Evolutionary conservation across 2,329 filamentous ascomycete genomes (phyloP), one percentile per base, ranked within the genome.

Genomic region (Hymenoscyphus scutula): DNA sequence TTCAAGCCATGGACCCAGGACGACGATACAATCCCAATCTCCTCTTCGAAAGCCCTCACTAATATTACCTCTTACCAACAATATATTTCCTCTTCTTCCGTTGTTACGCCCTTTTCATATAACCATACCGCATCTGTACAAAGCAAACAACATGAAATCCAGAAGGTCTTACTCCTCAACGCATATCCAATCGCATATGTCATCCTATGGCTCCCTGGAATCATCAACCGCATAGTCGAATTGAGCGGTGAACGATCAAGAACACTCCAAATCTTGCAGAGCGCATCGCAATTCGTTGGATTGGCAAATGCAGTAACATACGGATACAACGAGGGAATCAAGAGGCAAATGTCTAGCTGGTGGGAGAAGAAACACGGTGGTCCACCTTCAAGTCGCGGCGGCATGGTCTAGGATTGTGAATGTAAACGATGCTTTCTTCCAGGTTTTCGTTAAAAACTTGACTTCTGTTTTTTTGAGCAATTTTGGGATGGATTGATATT

Each of bases 221-320:
- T 77, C 60, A 65, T 69, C 30, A 77, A 77, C 68, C 70, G 75
- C 13, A 60, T 77, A 11, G 64, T 71, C 34, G 74, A 77, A 65
- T 72, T 74, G 27, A 70, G 71, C 0, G 74, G 73, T 6, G 59
- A 70, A 7, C 67, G 67, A 15, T 62, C 65, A 19, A 65, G 63
- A 1, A 68, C 69, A 65, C 61, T 74, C 37, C 45, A 56, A 25
- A 70, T 74, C 7, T 56, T 77, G 63, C 75, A 77, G 62, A 69
- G 70, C 29, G 71, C 71, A 38, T 76, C 73, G 6, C 75, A 76
- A 62, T 77, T 71, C 34, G 70, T 77, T 11, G 75, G 75, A 1
- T 60, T 77, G 13, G 75, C 74, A 1, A 77, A 77, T 51, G 75
- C 75, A 3, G 60, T 77, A 23, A 76, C 75, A 2, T 77, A 76